Conservation (phyloP, 495 filamentous ascomycete genomes). For the Collariella sp. region DNA sequence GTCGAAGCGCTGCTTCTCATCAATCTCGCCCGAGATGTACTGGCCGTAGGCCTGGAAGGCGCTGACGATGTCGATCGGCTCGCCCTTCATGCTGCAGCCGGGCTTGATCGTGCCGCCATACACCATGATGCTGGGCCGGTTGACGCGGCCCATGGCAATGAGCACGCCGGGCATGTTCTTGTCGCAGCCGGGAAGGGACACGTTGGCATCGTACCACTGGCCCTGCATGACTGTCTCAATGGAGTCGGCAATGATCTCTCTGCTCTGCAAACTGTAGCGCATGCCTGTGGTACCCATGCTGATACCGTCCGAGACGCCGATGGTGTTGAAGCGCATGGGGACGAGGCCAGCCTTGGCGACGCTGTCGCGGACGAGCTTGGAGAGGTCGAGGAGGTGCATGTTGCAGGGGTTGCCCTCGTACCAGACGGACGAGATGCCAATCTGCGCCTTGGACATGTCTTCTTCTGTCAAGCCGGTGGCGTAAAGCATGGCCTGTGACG, state of each 20-base stretch:
- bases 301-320: conserved; percentile 84
- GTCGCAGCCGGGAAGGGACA: conserved; percentile 97
- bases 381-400: conserved; percentile 93
- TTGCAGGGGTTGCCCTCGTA: conserved; percentile 97
- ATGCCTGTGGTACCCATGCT: conserved; percentile 81
- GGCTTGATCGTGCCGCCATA: conserved; percentile 94
- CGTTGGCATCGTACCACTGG: conserved; percentile 99
- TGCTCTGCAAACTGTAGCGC: conserved; percentile 87
- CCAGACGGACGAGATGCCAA: conserved; percentile 88
- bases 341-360: conserved; percentile 73
- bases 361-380: conserved; percentile 70
- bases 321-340: conserved; percentile 92
- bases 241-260: conserved; percentile 93
- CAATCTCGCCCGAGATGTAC: conserved; percentile 84
- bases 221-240: conserved; percentile 98
- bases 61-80: conserved; percentile 86
- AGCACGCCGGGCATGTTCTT: conserved; percentile 99
- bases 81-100: conserved; percentile 69
- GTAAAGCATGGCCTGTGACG: conserved; percentile 98
- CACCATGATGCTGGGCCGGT: conserved; percentile 90
- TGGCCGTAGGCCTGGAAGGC: conserved; percentile 98
- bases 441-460: conserved; percentile 90
- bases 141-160: conserved; percentile 95
- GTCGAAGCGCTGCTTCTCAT: conserved; percentile 82
- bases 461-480: conserved; percentile 75